Evolutionary conservation across 2,329 filamentous ascomycete species (phyloP).

Genomic region (Pseudocercospora eumusae): DNA sequence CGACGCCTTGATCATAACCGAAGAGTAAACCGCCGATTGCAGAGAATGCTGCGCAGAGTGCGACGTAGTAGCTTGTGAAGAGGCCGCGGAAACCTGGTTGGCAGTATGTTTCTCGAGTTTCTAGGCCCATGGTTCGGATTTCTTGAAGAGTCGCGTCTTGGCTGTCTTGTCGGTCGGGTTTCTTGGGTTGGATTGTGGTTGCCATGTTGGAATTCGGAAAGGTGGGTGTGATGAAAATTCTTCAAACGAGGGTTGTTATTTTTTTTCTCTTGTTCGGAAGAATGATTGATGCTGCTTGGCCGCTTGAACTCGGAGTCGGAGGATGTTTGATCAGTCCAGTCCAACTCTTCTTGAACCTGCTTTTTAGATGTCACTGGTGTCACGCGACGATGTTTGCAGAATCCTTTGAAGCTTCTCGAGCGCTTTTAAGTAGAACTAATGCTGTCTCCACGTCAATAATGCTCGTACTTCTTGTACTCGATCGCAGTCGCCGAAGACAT

Average conservation of each 20-base stretch:
- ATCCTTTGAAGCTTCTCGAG: neutral
- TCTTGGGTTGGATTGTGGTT: constrained; percentile 11
- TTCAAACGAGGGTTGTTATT: neutral
- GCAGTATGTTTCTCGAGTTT: constrained; percentile 33
- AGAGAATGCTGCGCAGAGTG: constrained; percentile 53
- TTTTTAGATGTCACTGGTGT: neutral
- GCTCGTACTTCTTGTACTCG: neutral
- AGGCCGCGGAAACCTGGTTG: constrained; percentile 46
- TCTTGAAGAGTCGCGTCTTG: constrained; percentile 5
- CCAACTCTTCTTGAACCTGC: neutral
- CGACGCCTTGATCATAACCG: constrained; percentile 45
- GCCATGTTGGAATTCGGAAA: neutral
- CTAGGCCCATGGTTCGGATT: constrained; percentile 1
- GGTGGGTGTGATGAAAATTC: neutral
- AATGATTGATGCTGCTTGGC: neutral
- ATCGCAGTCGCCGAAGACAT: constrained; percentile 3
- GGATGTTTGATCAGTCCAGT: constrained; percentile 1
- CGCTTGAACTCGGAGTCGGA: neutral
- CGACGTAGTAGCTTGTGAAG: constrained; percentile 53
- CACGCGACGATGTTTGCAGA: constrained; percentile 1
- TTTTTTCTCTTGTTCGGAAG: neutral
- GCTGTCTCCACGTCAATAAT: neutral
- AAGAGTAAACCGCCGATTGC: constrained; percentile 48
- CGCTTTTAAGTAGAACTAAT: neutral
- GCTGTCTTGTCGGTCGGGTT: constrained; percentile 9